phyloP scores from a whole-genome alignment of 805 yeast species.

The Kodamaea nitidulidarum region DNA sequence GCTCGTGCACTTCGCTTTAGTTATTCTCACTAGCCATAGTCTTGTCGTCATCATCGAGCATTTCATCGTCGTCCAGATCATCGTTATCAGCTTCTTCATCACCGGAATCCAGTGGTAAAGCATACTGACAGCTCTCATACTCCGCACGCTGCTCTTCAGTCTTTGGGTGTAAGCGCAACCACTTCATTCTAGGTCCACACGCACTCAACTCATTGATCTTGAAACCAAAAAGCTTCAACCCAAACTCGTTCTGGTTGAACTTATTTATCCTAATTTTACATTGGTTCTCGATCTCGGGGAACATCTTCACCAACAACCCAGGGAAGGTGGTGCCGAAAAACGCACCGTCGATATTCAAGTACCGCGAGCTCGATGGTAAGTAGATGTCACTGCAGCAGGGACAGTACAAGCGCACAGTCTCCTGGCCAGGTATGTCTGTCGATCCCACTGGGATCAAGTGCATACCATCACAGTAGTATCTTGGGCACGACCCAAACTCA shows the following conservation, averaged over 20 bases:
- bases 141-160: constrained; percentile 60
- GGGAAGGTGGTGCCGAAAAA: constrained; percentile 96
- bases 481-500: constrained; percentile 89
- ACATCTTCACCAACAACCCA: constrained; percentile 84
- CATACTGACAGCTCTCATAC: constrained; percentile 60
- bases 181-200: constrained; percentile 91
- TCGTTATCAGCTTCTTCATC: constrained; percentile 22
- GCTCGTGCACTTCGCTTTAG: not conserved
- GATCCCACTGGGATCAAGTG: constrained; percentile 89
- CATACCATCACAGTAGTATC: constrained; percentile 86
- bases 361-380: constrained; percentile 81
- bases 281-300: constrained; percentile 83
- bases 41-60: constrained; percentile 23
- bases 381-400: constrained; percentile 93
- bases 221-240: constrained; percentile 85
- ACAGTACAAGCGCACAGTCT: constrained; percentile 88
- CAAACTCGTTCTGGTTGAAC: constrained; percentile 51
- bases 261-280: constrained; percentile 51
- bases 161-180: constrained; percentile 81
- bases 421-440: constrained; percentile 85
- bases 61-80: constrained; percentile 13
- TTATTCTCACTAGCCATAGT: constrained; percentile 40
- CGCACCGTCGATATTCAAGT: constrained; percentile 90
- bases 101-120: constrained; percentile 42
- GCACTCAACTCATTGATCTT: constrained; percentile 66